Conservation (phyloP, 1,139 yeast species). For the Hemisphaericaspora subhashii region DNA sequence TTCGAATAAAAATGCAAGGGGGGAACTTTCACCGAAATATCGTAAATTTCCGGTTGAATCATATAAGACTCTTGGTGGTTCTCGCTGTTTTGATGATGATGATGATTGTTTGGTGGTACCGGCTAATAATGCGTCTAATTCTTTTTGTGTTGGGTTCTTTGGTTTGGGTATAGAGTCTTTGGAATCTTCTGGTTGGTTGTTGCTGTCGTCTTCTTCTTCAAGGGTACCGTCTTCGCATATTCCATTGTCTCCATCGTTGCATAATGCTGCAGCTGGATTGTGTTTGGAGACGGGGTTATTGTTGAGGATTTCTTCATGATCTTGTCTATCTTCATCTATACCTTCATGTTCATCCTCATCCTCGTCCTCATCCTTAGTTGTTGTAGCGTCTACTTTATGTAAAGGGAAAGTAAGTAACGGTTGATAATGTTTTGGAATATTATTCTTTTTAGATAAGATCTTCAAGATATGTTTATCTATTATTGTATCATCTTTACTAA, state of each 20-base stretch:
- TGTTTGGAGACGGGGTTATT: not conserved
- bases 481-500: constrained; percentile 7
- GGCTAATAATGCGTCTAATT: not conserved
- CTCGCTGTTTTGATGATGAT: constrained; percentile 1
- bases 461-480: constrained; percentile 12
- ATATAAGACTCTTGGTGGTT: constrained; percentile 11
- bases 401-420: constrained; percentile 15
- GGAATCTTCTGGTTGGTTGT: not conserved
- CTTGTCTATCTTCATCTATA: not conserved
- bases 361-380: not conserved
- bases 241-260: constrained; percentile 2
- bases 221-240: constrained; percentile 3
- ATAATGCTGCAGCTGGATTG: not conserved
- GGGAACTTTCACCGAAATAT: constrained; percentile 27
- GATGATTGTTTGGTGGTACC: not conserved
- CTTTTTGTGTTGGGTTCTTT: not conserved
- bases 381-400: constrained; percentile 11
- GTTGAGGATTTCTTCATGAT: not conserved
- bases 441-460: constrained; percentile 9
- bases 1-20: constrained; percentile 24
- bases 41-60: constrained; percentile 19
- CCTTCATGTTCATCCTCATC: not conserved
- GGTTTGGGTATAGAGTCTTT: not conserved
- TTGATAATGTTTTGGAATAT: constrained; percentile 12
- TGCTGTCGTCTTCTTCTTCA: constrained; percentile 3